These are phyloP conservation scores for Nannochloropsis gaditana DNA, from an alignment of 108 stramenopile genomes.

Conservation along the genomic window DNA sequence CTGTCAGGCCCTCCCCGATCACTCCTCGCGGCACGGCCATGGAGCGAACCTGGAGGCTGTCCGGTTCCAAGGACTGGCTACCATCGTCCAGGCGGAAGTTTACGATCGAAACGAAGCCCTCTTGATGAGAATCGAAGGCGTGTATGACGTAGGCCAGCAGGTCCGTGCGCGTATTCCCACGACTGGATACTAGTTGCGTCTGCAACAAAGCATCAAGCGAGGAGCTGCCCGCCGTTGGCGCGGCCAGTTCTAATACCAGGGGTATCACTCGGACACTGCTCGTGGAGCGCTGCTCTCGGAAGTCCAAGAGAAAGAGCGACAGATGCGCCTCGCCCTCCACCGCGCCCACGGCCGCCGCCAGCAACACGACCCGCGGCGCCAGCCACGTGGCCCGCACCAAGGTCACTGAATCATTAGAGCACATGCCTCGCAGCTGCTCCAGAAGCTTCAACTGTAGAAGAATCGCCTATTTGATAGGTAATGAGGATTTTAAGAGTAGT, in stretches of 20 bases:
- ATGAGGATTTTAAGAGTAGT: neutral
- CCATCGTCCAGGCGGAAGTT: neutral
- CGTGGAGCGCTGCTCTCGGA: neutral
- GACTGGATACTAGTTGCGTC: neutral
- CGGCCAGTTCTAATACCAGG: neutral
- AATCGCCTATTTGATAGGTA: neutral
- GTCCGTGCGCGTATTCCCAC: neutral
- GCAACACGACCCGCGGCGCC: neutral
- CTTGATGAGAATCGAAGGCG: neutral
- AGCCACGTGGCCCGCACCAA: constrained; percentile 1
- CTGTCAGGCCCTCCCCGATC: neutral
- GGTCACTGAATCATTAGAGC: neutral
- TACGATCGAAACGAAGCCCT: neutral
- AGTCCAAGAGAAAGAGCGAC: neutral
- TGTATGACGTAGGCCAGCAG: neutral
- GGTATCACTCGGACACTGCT: neutral
- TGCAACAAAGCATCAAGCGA: neutral
- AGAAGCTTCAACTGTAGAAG: neutral
- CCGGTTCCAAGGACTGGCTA: neutral
- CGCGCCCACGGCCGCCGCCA: constrained; percentile 18
- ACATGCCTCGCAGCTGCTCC: neutral
- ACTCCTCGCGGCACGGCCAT: neutral
- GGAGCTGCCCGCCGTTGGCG: neutral
- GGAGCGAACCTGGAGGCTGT: neutral
- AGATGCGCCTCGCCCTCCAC: neutral